Evolutionary conservation across 768 basidiomycete species (phyloP).

Genomic region (Lyophyllum shimeji): DNA sequence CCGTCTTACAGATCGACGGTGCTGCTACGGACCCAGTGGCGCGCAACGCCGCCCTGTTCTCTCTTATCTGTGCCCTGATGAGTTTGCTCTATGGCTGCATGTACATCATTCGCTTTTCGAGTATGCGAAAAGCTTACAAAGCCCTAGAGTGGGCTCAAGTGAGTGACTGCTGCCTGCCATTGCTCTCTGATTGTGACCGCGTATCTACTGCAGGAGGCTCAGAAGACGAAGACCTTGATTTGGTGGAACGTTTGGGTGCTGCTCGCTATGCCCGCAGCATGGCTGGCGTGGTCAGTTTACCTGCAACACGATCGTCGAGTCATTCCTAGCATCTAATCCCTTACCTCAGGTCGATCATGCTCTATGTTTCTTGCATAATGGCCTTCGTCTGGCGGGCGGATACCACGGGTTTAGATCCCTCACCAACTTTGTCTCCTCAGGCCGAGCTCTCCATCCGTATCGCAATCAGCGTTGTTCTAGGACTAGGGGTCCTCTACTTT

Average conservation of each 20-base stretch:
- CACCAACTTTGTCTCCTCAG: slow-evolving; percentile 33
- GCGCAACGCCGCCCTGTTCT: slow-evolving; percentile 59
- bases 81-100: slow-evolving; percentile 73
- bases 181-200: slow-evolving; percentile 30
- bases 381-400: slow-evolving; percentile 63
- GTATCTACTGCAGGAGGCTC: slow-evolving; percentile 44
- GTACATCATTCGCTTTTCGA: slow-evolving; percentile 71
- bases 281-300: slow-evolving; percentile 52
- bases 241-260: slow-evolving; percentile 68
- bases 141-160: slow-evolving; percentile 76
- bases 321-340: not conserved
- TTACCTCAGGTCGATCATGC: slow-evolving; percentile 44
- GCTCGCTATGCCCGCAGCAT: slow-evolving; percentile 58
- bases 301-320: not conserved
- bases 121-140: slow-evolving; percentile 70
- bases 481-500: slow-evolving; percentile 53
- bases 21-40: slow-evolving; percentile 60
- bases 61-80: slow-evolving; percentile 67
- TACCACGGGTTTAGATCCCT: slow-evolving; percentile 36
- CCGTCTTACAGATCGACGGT: slow-evolving; percentile 56
- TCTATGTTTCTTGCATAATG: slow-evolving; percentile 50
- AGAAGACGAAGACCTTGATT: slow-evolving; percentile 25
- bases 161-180: slow-evolving; percentile 39
- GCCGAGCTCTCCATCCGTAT: slow-evolving; percentile 55
- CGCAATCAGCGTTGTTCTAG: slow-evolving; percentile 49